Evolutionary conservation across 2,329 filamentous ascomycete species (phyloP).

Genomic region (Sarocladiaceae sp.): DNA sequence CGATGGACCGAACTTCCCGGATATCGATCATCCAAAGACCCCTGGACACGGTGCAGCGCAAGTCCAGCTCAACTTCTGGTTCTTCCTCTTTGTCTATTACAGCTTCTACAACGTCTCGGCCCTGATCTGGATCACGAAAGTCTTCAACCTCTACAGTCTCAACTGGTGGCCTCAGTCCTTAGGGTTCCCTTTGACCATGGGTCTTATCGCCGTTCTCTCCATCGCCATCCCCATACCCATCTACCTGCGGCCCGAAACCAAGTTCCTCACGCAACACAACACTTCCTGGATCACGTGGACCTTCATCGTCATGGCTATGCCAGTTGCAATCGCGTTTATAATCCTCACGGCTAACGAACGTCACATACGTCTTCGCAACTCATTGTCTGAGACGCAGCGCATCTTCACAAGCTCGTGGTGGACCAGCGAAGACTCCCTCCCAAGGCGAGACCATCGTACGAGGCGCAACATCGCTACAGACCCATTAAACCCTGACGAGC

Average conservation of each 20-base stretch:
- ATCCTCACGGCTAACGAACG: slow-evolving; percentile 59
- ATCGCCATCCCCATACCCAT: slow-evolving; percentile 53
- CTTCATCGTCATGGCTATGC: slow-evolving; percentile 63
- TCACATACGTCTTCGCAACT: slow-evolving; percentile 53
- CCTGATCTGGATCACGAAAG: slow-evolving; percentile 64
- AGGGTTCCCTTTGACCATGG: slow-evolving; percentile 59
- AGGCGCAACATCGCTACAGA: slow-evolving; percentile 30
- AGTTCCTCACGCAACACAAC: slow-evolving; percentile 54
- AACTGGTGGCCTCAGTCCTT: slow-evolving; percentile 65
- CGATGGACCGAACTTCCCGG: slow-evolving; percentile 16
- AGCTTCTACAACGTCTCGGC: slow-evolving; percentile 63
- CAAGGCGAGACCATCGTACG: slow-evolving; percentile 3
- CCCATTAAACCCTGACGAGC: slow-evolving; percentile 17
- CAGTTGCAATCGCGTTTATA: slow-evolving; percentile 57
- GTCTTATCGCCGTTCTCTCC: slow-evolving; percentile 54
- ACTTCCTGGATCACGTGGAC: slow-evolving; percentile 65
- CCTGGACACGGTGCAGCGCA: slow-evolving; percentile 58
- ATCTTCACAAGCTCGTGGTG: slow-evolving; percentile 63
- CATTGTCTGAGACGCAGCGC: slow-evolving; percentile 59
- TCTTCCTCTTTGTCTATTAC: slow-evolving; percentile 65
- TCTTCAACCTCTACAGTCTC: slow-evolving; percentile 64
- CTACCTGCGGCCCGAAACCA: slow-evolving; percentile 47
- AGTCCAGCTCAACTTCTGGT: slow-evolving; percentile 65
- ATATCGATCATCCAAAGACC: slow-evolving; percentile 26
- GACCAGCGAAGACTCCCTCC: slow-evolving; percentile 47